Percentiles rank a stretch among this genome's conserved stretches.
These are phyloP conservation scores for Allantophomopsis lycopodina DNA, from an alignment of 2,329 filamentous ascomycete species.

Conservation along the genomic window DNA sequence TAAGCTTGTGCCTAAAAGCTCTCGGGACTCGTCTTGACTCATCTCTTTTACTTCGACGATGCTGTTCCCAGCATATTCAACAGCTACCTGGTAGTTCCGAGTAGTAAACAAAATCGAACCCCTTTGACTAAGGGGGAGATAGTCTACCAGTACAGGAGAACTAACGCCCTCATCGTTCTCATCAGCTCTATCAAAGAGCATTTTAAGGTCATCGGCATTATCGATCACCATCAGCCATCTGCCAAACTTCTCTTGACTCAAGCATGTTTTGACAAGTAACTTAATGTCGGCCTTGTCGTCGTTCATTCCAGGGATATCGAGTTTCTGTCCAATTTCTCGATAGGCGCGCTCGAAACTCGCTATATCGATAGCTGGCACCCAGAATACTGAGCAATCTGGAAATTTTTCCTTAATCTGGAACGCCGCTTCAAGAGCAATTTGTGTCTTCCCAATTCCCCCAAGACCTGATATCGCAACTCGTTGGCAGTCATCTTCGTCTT, in stretches of 20 bases:
- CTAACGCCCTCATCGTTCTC: background rate
- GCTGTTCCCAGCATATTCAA: slow-evolving; percentile 2
- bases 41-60: slow-evolving; percentile 14
- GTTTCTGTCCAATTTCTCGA: slow-evolving; percentile 16
- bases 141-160: slow-evolving; percentile 8
- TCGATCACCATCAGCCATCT: slow-evolving; percentile 28
- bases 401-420: slow-evolving; percentile 1
- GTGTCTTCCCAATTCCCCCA: slow-evolving; percentile 3
- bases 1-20: slow-evolving; percentile 10
- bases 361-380: slow-evolving; percentile 1
- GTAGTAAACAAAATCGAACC: slow-evolving; percentile 20
- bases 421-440: slow-evolving; percentile 1
- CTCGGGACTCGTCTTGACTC: slow-evolving; percentile 7
- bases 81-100: slow-evolving; percentile 3
- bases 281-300: slow-evolving; percentile 22
- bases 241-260: slow-evolving; percentile 9
- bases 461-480: slow-evolving; percentile 2
- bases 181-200: slow-evolving; percentile 12
- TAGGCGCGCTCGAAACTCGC: slow-evolving; percentile 22
- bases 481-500: slow-evolving; percentile 1
- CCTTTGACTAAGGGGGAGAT: slow-evolving; percentile 17
- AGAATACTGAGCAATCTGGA: too few species aligned
- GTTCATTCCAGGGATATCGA: slow-evolving; percentile 16
- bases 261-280: slow-evolving; percentile 18
- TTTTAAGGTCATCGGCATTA: slow-evolving; percentile 24